Base-by-base conservation (phyloP, 805 yeast species). In the Maudiozyma serrabonitensis region DNA sequence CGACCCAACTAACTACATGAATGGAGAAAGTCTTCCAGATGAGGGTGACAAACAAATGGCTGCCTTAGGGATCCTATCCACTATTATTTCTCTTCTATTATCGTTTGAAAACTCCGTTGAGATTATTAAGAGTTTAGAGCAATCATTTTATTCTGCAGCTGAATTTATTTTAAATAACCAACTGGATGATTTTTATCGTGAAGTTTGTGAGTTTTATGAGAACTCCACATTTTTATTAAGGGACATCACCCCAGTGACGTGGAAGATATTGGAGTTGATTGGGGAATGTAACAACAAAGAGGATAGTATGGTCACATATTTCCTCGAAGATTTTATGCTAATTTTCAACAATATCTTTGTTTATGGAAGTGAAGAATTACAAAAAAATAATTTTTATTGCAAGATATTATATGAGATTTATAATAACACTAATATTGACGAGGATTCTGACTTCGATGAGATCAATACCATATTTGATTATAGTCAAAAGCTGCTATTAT, bases 51-150 rank as follows among this genome's bases (percentile, higher is more conserved):
- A 88, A 65, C 80, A 82, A 42, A 78, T 81, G 76, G 88, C 95
- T 19, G 95, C 90, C 0, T 69, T 82, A 19, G 95, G 96, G 13
- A 75, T 89, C 34, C 66, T 91, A 54, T 83, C 82, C 56, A 90
- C 96, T 2, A 76, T 90, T 69, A 79, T 84, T 32, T 87, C 96
- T 0, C 82, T 91, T 47, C 68, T 91, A 40, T 68, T 87, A 46
- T 82, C 95, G 4, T 80, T 90, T 69, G 95, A 93, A 64, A 84
- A 83, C 61, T 82, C 96, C 1, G 72, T 72, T 8, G 85, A 80
- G 41, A 75, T 84, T 46, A 82, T 87, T 15, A 68, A 66, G 23
- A 75, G 73, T 61, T 71, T 90, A 46, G 88, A 87, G 60, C 81
- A 77, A 48, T 78, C 81, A 6, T 77, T 86, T 46, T 68, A 75